Evolutionary conservation across 2,329 filamentous ascomycete genomes (phyloP).

Genomic region (Aspergillus ochraceoroseus): DNA sequence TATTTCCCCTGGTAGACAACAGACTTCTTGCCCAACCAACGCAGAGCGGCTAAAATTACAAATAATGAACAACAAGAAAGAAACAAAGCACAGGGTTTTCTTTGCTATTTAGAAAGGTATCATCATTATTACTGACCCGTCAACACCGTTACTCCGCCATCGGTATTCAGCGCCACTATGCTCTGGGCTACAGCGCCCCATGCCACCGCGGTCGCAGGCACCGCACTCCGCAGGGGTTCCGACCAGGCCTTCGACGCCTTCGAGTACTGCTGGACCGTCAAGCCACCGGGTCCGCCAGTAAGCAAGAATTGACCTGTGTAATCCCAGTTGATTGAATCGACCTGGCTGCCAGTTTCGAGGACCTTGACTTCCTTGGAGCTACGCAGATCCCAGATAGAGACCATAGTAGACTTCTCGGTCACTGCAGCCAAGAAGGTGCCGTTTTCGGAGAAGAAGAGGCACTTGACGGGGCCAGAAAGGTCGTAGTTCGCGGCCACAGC

Average conservation of each 20-base stretch:
- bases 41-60: slow-evolving; percentile 25
- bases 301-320: slow-evolving; percentile 92
- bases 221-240: slow-evolving; percentile 72
- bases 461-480: slow-evolving; percentile 61
- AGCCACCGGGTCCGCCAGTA: slow-evolving; percentile 69
- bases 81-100: slow-evolving; percentile 8
- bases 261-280: slow-evolving; percentile 83
- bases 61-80: slow-evolving; percentile 12
- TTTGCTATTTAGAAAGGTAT: slow-evolving; percentile 18
- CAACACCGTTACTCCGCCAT: slow-evolving; percentile 71
- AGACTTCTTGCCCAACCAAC: slow-evolving; percentile 1
- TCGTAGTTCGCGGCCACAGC: slow-evolving; percentile 70
- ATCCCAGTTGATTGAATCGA: slow-evolving; percentile 79
- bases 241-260: slow-evolving; percentile 87
- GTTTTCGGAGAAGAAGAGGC: slow-evolving; percentile 87
- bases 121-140: slow-evolving; percentile 49
- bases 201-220: slow-evolving; percentile 65
- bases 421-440: slow-evolving; percentile 90
- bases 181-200: slow-evolving; percentile 75
- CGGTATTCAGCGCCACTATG: slow-evolving; percentile 67
- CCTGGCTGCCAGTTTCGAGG: slow-evolving; percentile 75
- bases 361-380: slow-evolving; percentile 77
- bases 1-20: slow-evolving; percentile 4
- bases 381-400: slow-evolving; percentile 86
- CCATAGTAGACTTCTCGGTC: slow-evolving; percentile 67